Conservation (phyloP, 345 rosid genomes). For the Euphorbia pulcherrima region DNA sequence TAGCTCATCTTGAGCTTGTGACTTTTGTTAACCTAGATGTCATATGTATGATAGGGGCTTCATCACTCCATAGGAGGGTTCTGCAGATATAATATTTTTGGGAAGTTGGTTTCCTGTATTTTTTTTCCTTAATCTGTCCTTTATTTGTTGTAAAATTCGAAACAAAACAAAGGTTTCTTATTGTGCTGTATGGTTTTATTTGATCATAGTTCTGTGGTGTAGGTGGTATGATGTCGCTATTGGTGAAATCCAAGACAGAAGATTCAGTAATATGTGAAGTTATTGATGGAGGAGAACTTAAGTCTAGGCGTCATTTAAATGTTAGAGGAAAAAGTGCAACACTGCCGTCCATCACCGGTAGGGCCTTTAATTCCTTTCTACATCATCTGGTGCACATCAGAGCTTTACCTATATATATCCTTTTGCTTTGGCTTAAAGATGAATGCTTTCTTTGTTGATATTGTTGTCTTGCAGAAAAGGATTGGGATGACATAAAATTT, state of each 20-base stretch:
- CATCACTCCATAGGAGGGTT: background rate
- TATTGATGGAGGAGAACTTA: constrained; percentile 97
- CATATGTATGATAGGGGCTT: background rate
- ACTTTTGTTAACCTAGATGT: background rate
- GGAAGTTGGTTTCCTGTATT: background rate
- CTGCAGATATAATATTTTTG: background rate
- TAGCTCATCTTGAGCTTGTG: background rate
- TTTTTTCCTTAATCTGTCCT: background rate
- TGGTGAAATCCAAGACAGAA: constrained; percentile 87
- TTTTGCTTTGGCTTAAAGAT: background rate
- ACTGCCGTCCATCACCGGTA: constrained; percentile 94
- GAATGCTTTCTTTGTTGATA: constrained; percentile 7
- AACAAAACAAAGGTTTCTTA: background rate
- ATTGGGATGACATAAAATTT: constrained; percentile 98
- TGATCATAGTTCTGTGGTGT: constrained; percentile 24
- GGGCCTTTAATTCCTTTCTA: constrained; percentile 14
- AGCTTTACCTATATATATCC: background rate
- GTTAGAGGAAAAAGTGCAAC: constrained; percentile 99
- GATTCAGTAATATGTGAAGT: constrained; percentile 94
- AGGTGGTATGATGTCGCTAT: constrained; percentile 99
- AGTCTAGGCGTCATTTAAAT: constrained; percentile 93
- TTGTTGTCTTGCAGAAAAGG: constrained; percentile 66
- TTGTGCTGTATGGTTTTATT: background rate
- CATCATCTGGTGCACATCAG: background rate
- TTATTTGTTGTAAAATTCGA: background rate